These are phyloP conservation scores for Chlorella sp. DNA, from an alignment of 139 green algal species.

Conservation along the genomic window DNA sequence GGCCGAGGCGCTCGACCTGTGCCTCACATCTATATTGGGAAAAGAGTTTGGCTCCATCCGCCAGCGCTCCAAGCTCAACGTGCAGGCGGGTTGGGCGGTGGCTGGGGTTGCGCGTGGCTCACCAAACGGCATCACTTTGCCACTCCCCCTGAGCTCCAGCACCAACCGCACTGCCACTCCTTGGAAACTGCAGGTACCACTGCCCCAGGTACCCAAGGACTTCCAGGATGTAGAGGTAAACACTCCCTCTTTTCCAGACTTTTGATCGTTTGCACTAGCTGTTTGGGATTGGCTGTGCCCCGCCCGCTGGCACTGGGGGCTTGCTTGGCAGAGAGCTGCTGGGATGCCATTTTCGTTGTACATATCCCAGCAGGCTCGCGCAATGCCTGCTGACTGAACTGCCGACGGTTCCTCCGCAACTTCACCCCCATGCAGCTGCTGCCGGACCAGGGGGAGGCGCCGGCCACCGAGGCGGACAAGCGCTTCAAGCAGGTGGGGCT, in stretches of 20 bases:
- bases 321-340: too few species aligned
- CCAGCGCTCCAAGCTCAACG: not conserved
- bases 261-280: too few species aligned
- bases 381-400: too few species aligned
- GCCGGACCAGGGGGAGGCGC: not conserved
- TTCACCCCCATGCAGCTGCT: not conserved
- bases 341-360: too few species aligned
- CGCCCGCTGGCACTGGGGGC: too few species aligned
- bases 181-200: not conserved
- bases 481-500: not conserved
- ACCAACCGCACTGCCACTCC: not conserved
- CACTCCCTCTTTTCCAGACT: too few species aligned
- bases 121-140: too few species aligned
- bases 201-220: not conserved
- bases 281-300: too few species aligned
- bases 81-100: not conserved
- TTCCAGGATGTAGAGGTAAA: too few species aligned
- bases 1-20: not conserved
- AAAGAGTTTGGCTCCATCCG: not conserved
- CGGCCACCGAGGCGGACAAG: not conserved
- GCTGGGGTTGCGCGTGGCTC: too few species aligned
- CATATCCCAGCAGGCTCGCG: too few species aligned
- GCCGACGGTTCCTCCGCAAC: too few species aligned
- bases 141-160: not conserved
- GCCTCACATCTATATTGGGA: slow-evolving; percentile 11